Conservation (phyloP, 2,329 filamentous ascomycete species). For the Aspergillus arachidicola region DNA sequence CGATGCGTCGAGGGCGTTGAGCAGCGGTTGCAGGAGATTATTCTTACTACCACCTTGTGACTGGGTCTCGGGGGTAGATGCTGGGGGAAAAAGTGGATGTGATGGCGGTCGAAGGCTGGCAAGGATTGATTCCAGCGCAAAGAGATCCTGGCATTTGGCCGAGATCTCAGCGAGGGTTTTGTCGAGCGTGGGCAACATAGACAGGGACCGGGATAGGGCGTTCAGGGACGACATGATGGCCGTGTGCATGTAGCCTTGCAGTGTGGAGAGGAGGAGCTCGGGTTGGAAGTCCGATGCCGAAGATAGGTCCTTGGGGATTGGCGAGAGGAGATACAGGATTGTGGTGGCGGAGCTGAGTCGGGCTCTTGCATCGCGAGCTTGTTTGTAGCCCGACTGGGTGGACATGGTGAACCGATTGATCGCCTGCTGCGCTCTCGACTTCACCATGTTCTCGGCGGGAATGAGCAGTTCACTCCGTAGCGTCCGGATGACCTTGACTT, state of each 20-base stretch:
- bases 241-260: constrained; percentile 82
- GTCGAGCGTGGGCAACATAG: constrained; percentile 79
- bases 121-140: constrained; percentile 81
- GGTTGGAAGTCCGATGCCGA: constrained; percentile 59
- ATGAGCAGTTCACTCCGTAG: constrained; percentile 69
- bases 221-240: constrained; percentile 78
- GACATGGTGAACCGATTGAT: constrained; percentile 82
- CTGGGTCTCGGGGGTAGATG: constrained; percentile 11
- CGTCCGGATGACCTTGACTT: constrained; percentile 70
- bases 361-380: constrained; percentile 73
- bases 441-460: constrained; percentile 74
- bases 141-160: constrained; percentile 83
- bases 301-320: constrained; percentile 56
- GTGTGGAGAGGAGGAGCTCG: constrained; percentile 69
- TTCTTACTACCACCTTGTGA: constrained; percentile 36
- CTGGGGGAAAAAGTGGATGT: constrained; percentile 63
- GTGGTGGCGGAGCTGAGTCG: constrained; percentile 73
- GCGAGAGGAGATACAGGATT: constrained; percentile 80
- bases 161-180: constrained; percentile 80
- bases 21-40: constrained; percentile 71
- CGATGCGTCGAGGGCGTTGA: constrained; percentile 80
- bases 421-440: constrained; percentile 73
- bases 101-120: constrained; percentile 66
- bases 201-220: constrained; percentile 72
- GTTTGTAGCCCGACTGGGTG: constrained; percentile 55